Conservation (phyloP, 768 basidiomycete species). For the Leccinum subtestaceum region DNA sequence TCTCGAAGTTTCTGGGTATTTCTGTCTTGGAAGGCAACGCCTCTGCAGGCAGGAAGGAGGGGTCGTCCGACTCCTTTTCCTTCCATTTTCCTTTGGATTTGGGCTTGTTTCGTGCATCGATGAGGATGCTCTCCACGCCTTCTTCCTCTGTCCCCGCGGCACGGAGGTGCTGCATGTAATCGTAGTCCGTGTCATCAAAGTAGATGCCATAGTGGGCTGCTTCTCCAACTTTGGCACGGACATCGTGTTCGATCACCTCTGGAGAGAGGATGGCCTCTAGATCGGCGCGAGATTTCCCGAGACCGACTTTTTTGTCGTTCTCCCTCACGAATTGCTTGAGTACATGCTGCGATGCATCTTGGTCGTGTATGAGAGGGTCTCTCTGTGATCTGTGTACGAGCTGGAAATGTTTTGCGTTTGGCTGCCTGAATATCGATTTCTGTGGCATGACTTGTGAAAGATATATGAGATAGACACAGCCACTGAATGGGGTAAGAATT, state of each 20-base stretch:
- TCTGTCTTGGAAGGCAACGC: conserved; percentile 70
- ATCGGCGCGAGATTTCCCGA: conserved; percentile 72
- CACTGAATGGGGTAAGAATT: conserved; percentile 14
- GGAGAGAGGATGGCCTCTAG: conserved; percentile 59
- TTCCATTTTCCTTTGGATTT: conserved; percentile 15
- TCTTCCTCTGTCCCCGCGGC: conserved; percentile 73
- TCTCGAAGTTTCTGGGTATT: conserved; percentile 70
- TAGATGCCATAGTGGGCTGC: conserved; percentile 87
- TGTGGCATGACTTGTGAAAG: conserved; percentile 49
- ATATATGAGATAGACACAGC: conserved; percentile 2
- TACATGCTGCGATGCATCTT: conserved; percentile 86
- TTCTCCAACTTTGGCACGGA: conserved; percentile 69
- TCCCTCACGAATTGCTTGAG: conserved; percentile 76
- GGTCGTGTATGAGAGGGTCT: conserved; percentile 93
- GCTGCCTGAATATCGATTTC: conserved; percentile 87
- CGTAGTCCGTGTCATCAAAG: conserved; percentile 94
- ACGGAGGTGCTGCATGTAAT: conserved; percentile 97
- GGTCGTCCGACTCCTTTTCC: conserved; percentile 36
- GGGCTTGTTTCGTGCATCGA: conserved; percentile 63
- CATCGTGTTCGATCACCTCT: conserved; percentile 47
- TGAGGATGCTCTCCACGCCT: conserved; percentile 74
- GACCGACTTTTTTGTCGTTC: conserved; percentile 62
- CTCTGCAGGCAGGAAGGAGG: conserved; percentile 59
- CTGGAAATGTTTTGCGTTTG: conserved; percentile 91
- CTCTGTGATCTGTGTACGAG: conserved; percentile 95